phyloP scores from a whole-genome alignment of 2,329 filamentous ascomycete species.

The Scytalidium lignicola region DNA sequence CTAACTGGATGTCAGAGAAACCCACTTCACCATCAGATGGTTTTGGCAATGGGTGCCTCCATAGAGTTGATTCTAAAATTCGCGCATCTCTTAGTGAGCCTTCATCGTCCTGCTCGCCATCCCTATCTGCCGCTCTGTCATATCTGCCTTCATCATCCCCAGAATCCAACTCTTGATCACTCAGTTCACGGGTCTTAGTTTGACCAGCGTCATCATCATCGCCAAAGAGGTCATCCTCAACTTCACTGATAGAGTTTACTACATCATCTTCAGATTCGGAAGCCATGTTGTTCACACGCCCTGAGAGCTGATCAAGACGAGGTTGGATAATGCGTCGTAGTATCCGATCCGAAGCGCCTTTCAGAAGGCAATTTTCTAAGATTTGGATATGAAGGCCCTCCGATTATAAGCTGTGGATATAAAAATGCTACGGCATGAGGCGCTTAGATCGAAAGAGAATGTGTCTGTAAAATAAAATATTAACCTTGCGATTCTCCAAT shows the following conservation, averaged over 20 bases:
- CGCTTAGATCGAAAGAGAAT: no score
- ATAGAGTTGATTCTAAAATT: slow-evolving; percentile 59
- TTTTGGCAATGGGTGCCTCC: slow-evolving; percentile 65
- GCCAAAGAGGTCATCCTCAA: slow-evolving; percentile 58
- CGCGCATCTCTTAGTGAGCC: slow-evolving; percentile 35
- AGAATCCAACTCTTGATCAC: slow-evolving; percentile 58
- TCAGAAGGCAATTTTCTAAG: background rate
- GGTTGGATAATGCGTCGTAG: no score
- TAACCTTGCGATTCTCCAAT: no score
- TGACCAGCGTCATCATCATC: slow-evolving; percentile 40
- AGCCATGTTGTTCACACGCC: slow-evolving; percentile 6
- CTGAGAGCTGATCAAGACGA: no score
- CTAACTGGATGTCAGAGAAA: background rate
- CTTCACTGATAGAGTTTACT: slow-evolving; percentile 39
- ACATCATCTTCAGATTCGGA: slow-evolving; percentile 23
- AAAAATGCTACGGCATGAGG: no score
- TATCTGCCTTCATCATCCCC: slow-evolving; percentile 57
- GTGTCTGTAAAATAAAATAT: no score
- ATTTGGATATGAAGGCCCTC: no score
- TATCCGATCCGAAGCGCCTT: background rate
- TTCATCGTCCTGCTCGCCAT: slow-evolving; percentile 35
- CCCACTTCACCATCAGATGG: slow-evolving; percentile 64
- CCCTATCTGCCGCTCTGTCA: slow-evolving; percentile 45
- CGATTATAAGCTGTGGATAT: no score
- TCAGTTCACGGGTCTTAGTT: slow-evolving; percentile 36